Percentiles rank a stretch among this genome's conserved stretches.
Evolutionary conservation across 148 eudicot genomes (phyloP).

Genomic region (Rhododendron williamsianum): DNA sequence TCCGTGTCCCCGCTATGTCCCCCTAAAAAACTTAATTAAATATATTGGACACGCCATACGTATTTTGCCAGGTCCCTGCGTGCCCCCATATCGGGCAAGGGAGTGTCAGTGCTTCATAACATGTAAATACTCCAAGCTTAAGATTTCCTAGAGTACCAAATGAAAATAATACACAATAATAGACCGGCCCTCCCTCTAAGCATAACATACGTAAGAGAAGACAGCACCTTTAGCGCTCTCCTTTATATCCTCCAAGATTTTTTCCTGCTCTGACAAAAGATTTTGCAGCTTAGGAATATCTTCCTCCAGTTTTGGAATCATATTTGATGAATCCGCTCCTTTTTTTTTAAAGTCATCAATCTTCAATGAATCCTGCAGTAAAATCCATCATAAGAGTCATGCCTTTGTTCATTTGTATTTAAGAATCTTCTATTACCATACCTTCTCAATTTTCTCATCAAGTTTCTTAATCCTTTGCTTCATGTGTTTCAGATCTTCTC

Average conservation of each 20-base stretch:
- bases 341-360: conserved; percentile 52
- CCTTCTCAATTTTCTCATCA: conserved; percentile 83
- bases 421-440: conserved; percentile 14
- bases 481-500: conserved; percentile 79
- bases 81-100: neutral
- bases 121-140: neutral
- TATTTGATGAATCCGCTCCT: conserved; percentile 51
- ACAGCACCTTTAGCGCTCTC: conserved; percentile 68
- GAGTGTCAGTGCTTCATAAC: neutral
- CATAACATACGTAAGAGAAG: neutral
- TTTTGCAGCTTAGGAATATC: conserved; percentile 68
- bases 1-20: too few relatives aligned
- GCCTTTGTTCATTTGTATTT: neutral
- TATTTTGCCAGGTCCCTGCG: neutral
- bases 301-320: conserved; percentile 74
- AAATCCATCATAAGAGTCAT: conserved; percentile 21
- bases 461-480: conserved; percentile 89
- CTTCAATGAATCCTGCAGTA: conserved; percentile 60
- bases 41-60: neutral
- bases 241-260: conserved; percentile 65
- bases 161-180: neutral
- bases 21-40: too few relatives aligned
- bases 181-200: neutral
- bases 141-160: neutral
- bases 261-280: conserved; percentile 67